Percentiles rank a stretch among this genome's conserved stretches.
Evolutionary conservation across 257 asterid species (phyloP).

Genomic region (Fraxinus excelsior): DNA sequence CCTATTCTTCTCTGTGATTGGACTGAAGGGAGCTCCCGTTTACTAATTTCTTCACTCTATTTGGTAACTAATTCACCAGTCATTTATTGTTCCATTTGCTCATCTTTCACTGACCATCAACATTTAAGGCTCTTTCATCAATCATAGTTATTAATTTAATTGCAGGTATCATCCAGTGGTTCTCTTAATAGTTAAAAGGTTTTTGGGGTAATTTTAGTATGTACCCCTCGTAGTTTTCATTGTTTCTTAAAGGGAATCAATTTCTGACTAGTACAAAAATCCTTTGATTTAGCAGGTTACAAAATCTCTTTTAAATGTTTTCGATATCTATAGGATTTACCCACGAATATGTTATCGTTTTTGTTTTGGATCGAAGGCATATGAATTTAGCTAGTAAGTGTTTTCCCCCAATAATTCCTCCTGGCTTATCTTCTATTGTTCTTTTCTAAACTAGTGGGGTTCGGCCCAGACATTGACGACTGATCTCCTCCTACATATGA

Average conservation of each 20-base stretch:
- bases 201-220: too few species aligned
- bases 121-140: not conserved
- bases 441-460: too few species aligned
- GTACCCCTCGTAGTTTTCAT: not conserved
- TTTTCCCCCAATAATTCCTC: too few species aligned
- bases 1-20: slow-evolving; percentile 62
- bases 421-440: too few species aligned
- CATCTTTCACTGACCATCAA: not conserved
- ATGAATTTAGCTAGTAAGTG: too few species aligned
- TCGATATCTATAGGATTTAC: too few species aligned
- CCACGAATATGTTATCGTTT: too few species aligned
- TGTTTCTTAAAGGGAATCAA: not conserved
- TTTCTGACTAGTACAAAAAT: not conserved
- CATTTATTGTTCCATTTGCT: not conserved
- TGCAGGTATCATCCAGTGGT: too few species aligned
- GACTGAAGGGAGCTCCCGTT: slow-evolving; percentile 98
- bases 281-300: not conserved
- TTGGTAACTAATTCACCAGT: not conserved
- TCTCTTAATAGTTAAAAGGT: too few species aligned
- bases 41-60: slow-evolving; percentile 5
- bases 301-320: not conserved
- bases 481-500: not conserved
- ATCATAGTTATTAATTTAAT: not conserved
- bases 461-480: not conserved
- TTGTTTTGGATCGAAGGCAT: not conserved